phyloP scores from a whole-genome alignment of 192 early-diverging fungal genomes.

The Lunasporangiospora selenospora region DNA sequence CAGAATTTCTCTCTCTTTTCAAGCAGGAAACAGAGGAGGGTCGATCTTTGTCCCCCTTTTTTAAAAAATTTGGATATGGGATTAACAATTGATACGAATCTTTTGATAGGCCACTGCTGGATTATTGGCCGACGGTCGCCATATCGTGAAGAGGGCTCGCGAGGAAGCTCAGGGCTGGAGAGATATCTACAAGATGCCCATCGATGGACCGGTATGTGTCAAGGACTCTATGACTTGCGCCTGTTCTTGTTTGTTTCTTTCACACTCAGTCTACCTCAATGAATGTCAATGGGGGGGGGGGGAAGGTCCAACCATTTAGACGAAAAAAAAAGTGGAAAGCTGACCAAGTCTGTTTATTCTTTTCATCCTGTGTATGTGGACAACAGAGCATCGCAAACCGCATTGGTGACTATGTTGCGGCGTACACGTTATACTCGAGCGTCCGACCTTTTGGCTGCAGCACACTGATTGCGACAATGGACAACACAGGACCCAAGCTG shows the following conservation, averaged over 20 bases:
- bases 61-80: neutral
- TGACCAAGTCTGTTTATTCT: neutral
- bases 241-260: too few species aligned
- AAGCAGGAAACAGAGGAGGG: conserved; percentile 1
- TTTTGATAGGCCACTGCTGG: conserved; percentile 84
- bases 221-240: too few species aligned
- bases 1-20: neutral
- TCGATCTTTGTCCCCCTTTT: neutral
- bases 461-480: conserved; percentile 84
- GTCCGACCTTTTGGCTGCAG: conserved; percentile 94
- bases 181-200: conserved; percentile 79
- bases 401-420: conserved; percentile 91
- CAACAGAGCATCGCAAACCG: conserved; percentile 87
- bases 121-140: conserved; percentile 89
- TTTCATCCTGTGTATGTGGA: neutral
- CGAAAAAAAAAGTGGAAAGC: too few species aligned
- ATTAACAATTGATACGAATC: neutral
- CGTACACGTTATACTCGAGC: conserved; percentile 96
- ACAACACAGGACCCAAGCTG: conserved; percentile 83
- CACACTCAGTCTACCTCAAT: too few species aligned
- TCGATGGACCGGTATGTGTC: conserved; percentile 79
- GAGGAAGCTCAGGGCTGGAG: conserved; percentile 93
- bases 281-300: too few species aligned
- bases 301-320: too few species aligned
- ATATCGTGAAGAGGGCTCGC: conserved; percentile 87